phyloP scores from a whole-genome alignment of 2,329 filamentous ascomycete genomes.

The Ceratocystis alfenasii region DNA sequence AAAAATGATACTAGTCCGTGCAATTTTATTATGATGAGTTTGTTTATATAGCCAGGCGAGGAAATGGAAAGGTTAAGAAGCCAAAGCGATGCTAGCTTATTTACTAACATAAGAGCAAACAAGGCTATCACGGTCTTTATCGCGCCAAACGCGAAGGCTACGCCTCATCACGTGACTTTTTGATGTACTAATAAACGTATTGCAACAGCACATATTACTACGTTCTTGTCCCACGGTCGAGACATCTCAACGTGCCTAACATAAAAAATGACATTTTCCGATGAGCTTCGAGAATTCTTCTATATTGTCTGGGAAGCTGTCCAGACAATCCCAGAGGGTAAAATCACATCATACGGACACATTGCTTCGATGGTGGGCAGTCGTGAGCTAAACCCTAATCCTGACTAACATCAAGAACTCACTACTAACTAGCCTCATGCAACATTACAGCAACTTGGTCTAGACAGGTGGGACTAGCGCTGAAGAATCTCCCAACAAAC shows the following conservation, averaged over 20 bases:
- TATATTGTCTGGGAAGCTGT: conserved; percentile 69
- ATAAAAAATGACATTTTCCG: conserved; percentile 51
- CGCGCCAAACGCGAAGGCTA: neutral
- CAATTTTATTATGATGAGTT: neutral
- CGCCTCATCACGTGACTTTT: neutral
- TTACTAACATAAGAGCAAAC: neutral
- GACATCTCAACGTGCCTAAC: too few species aligned
- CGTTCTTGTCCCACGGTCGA: too few species aligned
- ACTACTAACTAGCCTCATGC: neutral
- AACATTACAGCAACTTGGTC: conserved; percentile 49
- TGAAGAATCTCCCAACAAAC: conserved; percentile 66
- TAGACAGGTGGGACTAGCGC: conserved; percentile 77
- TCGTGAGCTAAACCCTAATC: conserved; percentile 39
- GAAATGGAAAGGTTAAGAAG: neutral
- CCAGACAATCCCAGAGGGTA: conserved; percentile 71
- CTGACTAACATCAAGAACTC: neutral
- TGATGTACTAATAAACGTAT: neutral
- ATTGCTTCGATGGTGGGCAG: conserved; percentile 62
- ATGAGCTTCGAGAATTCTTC: conserved; percentile 65
- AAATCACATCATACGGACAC: conserved; percentile 78
- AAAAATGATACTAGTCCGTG: neutral
- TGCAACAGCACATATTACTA: too few species aligned
- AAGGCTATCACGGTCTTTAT: neutral
- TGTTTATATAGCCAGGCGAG: neutral
- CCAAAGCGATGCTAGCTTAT: neutral